Conservation (phyloP, 108 stramenopile species). For the Nannochloropsis gaditana region DNA sequence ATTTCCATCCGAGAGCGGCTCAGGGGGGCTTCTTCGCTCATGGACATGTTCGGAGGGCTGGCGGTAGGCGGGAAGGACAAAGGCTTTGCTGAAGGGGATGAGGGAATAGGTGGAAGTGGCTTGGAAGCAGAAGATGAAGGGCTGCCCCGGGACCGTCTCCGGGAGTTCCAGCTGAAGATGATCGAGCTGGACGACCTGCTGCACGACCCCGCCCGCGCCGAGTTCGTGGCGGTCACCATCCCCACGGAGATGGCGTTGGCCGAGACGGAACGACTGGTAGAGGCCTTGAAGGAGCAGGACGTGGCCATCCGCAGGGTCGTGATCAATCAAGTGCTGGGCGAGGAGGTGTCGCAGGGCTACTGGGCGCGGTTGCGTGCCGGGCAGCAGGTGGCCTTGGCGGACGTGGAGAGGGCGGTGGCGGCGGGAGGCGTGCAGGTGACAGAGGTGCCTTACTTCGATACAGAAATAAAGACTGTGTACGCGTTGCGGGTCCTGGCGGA, state of each 20-base stretch:
- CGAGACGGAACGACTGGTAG: conserved; percentile 27
- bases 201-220: conserved; percentile 8
- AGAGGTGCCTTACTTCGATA: conserved; percentile 33
- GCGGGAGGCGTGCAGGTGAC: conserved; percentile 23
- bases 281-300: background rate
- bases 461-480: background rate
- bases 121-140: background rate
- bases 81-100: conserved; percentile 28
- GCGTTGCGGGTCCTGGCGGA: background rate
- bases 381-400: background rate
- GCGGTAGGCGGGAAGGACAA: background rate
- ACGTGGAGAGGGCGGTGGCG: conserved; percentile 13
- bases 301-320: conserved; percentile 15
- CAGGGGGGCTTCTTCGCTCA: conserved; percentile 37
- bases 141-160: conserved; percentile 29
- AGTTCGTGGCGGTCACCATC: conserved; percentile 30
- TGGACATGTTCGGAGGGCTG: conserved; percentile 40
- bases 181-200: conserved; percentile 41
- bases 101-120: background rate
- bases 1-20: conserved; percentile 40
- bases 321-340: conserved; percentile 31
- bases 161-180: conserved; percentile 47
- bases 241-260: conserved; percentile 31
- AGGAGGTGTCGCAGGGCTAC: background rate
- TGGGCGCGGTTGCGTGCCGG: background rate